A percentile compares a stretch with the other conserved stretches of the same genome.
Conservation (phyloP, 2,329 filamentous ascomycete genomes). For the Xylariaceae sp. region DNA sequence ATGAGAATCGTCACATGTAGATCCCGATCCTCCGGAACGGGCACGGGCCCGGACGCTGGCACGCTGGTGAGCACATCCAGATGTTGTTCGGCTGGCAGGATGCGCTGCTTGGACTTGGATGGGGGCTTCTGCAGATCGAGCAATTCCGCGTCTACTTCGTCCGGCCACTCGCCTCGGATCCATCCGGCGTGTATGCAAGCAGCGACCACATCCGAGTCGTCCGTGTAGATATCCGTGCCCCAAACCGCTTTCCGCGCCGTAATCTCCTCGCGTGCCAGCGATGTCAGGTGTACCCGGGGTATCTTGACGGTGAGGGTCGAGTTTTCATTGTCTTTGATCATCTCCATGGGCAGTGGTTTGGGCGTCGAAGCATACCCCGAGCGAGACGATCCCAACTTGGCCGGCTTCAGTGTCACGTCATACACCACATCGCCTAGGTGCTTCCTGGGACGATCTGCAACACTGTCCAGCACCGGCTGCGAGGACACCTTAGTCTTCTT, state of each 20-base stretch:
- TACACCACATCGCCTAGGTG: constrained; percentile 87
- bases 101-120: constrained; percentile 33
- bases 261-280: constrained; percentile 73
- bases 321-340: constrained; percentile 72
- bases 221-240: constrained; percentile 93
- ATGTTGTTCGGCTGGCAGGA: constrained; percentile 25
- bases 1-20: constrained; percentile 84
- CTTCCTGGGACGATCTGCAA: constrained; percentile 65
- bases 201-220: constrained; percentile 90
- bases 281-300: constrained; percentile 70
- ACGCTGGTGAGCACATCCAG: constrained; percentile 48
- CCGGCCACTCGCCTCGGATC: constrained; percentile 82
- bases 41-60: constrained; percentile 57
- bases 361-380: constrained; percentile 53
- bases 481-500: constrained; percentile 65
- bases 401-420: constrained; percentile 58
- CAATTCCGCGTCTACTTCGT: constrained; percentile 68
- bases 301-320: constrained; percentile 88
- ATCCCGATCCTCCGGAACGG: constrained; percentile 66
- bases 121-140: constrained; percentile 50
- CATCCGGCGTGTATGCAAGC: constrained; percentile 92
- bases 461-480: constrained; percentile 66
- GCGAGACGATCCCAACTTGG: constrained; percentile 41
- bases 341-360: constrained; percentile 70
- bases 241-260: constrained; percentile 77